phyloP scores from a whole-genome alignment of 73 alveolate genomes.

The Paramecium biaurelia region DNA sequence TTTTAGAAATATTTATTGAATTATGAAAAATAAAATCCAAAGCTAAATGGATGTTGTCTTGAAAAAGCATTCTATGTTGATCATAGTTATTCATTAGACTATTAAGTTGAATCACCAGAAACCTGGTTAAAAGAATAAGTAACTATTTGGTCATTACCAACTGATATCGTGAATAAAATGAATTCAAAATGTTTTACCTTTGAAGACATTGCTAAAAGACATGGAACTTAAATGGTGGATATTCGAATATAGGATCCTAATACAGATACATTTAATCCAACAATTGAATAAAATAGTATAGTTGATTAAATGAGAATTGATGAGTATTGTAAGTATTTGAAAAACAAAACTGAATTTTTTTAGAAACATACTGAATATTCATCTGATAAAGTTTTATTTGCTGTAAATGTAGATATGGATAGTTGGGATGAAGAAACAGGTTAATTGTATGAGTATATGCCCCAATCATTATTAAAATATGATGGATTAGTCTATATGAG shows the following conservation, averaged over 20 bases:
- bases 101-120: background rate
- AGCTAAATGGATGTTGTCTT: background rate
- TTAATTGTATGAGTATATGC: constrained; percentile 62
- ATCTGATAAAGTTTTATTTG: constrained; percentile 61
- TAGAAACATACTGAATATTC: background rate
- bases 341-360: background rate
- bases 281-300: background rate
- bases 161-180: background rate
- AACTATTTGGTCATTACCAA: background rate
- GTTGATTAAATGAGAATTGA: background rate
- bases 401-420: constrained; percentile 76
- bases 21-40: background rate
- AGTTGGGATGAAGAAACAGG: constrained; percentile 67
- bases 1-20: background rate
- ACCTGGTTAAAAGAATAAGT: background rate
- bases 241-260: background rate
- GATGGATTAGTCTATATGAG: constrained; percentile 68
- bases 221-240: background rate
- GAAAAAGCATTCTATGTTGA: background rate
- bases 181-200: background rate
- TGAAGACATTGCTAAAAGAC: background rate
- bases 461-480: constrained; percentile 47
- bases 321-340: background rate
- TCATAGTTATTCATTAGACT: background rate
- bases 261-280: background rate